Evolutionary conservation across 139 green algal genomes (phyloP), one percentile per base, ranked within the genome.

Genomic region (Chlorella vulgaris): DNA sequence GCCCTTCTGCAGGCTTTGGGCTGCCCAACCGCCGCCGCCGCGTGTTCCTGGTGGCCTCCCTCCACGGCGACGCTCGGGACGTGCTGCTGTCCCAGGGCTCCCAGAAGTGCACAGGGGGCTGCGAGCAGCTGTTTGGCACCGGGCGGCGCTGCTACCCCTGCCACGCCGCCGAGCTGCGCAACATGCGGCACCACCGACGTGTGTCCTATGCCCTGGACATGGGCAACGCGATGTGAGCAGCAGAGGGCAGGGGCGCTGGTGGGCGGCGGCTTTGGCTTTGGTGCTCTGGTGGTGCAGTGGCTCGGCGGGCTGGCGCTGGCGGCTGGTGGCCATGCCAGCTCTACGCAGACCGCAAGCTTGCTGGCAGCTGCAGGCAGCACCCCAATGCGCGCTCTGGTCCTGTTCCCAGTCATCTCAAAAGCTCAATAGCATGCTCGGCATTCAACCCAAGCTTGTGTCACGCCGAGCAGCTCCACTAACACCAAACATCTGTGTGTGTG

Each of bases 31-130:
- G 90, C 28, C 86, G 95, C 10, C 85, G 86, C 65, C 88, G 95
- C 26, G 88, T 97, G 15, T 97, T 97, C 81, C 69, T 98, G 42
- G 53, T 98, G 36, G 95, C 95, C 3, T 94, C 90, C 24, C 74
- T 94, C 79, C 84, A 96, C 78, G 95, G 92, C 31, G 95, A 98
- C 76, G 87, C 93, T 10, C 69, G 95, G 21, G 95, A 98, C 80
- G 92, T 98, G 31, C 86, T 98, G 62, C 89, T 98, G 15, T 84
- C 86, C 38, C 86, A 94, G 90, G 91, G 92, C 28, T 51, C 75
- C 19, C 74, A 88, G 42, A 28, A 55, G 3, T 96, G 93, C 84
- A 76, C 84, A 63, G 92, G 93, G 28, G 78, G 78, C 13, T 96
- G 93, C 78, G 53, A 47, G 63, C 36, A 85, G 38, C 36, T 84